Evolutionary conservation across 768 basidiomycete species (phyloP).

Genomic region (Pleurotus platypus): DNA sequence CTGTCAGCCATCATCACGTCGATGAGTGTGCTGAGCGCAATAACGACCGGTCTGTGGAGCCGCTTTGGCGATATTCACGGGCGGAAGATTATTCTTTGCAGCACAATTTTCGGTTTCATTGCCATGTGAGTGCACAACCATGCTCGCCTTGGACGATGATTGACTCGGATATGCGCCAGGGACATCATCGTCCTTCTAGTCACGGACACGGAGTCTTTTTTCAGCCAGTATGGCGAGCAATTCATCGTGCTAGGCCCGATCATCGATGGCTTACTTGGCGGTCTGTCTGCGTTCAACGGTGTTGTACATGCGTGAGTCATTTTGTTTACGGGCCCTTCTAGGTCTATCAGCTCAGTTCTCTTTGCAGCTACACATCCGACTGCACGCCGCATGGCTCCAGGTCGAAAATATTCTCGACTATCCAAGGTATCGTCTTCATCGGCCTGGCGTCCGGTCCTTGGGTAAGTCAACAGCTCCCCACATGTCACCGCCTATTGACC

Average conservation of each 20-base stretch:
- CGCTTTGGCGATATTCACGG: constrained; percentile 73
- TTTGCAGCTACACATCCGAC: constrained; percentile 48
- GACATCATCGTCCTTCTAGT: constrained; percentile 80
- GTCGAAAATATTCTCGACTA: constrained; percentile 54
- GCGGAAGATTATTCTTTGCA: constrained; percentile 68
- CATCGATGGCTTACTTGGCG: constrained; percentile 78
- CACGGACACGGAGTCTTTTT: constrained; percentile 50
- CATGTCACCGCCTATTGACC: neutral
- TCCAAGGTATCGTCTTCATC: constrained; percentile 73
- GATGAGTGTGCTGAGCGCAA: constrained; percentile 75
- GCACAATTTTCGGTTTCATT: constrained; percentile 66
- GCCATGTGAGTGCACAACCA: constrained; percentile 52
- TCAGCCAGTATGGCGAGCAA: constrained; percentile 56
- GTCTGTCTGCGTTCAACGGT: constrained; percentile 60
- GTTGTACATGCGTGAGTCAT: constrained; percentile 64
- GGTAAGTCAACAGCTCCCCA: constrained; percentile 40
- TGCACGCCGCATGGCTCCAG: constrained; percentile 52
- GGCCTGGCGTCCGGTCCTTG: constrained; percentile 80
- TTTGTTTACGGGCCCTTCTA: constrained; percentile 35
- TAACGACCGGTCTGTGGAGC: constrained; percentile 88
- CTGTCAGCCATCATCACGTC: constrained; percentile 59
- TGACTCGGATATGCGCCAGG: constrained; percentile 33
- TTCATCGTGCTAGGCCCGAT: constrained; percentile 76
- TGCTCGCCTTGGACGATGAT: neutral
- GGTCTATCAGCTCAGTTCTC: constrained; percentile 16